Percentiles rank a stretch among this genome's conserved stretches.
Evolutionary conservation across 352 stramenopile genomes (phyloP).

Genomic region (Globisporangium mamillatum): DNA sequence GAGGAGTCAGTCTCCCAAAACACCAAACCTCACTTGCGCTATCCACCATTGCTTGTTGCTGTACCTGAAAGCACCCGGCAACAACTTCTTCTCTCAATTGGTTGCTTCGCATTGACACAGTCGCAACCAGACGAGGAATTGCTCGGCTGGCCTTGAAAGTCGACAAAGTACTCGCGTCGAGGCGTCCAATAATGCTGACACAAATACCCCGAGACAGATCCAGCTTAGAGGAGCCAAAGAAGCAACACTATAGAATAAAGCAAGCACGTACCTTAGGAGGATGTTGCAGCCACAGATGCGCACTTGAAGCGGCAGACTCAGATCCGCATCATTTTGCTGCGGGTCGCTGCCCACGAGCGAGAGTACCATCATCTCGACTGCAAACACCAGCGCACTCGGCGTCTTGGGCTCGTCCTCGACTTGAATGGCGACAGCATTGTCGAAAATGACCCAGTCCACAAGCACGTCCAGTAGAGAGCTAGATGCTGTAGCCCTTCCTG

Average conservation of each 20-base stretch:
- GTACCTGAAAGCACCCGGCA: conserved; percentile 17
- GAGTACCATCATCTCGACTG: conserved; percentile 14
- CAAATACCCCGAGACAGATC: not conserved
- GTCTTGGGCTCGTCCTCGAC: not conserved
- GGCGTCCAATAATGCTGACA: conserved; percentile 14
- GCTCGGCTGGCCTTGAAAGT: conserved; percentile 10
- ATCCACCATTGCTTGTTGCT: not conserved
- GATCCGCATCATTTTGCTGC: conserved; percentile 19
- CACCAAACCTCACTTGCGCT: no score
- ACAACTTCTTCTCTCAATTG: conserved; percentile 7
- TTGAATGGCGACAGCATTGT: not conserved
- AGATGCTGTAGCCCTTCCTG: not conserved
- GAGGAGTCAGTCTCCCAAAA: not conserved
- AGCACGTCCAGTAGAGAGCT: conserved; percentile 30
- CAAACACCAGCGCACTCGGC: conserved; percentile 5
- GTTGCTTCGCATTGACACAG: not conserved
- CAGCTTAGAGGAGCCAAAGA: not conserved
- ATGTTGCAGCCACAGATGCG: conserved; percentile 68
- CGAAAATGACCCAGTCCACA: conserved; percentile 32
- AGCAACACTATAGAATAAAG: no score
- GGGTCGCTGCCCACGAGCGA: conserved; percentile 17
- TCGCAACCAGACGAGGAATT: conserved; percentile 7
- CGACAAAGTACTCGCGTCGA: conserved; percentile 5
- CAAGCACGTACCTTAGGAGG: conserved; percentile 43
- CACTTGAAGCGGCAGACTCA: conserved; percentile 35